Conservation (phyloP, 2,329 filamentous ascomycete genomes). For the Monilinia aucupariae region DNA sequence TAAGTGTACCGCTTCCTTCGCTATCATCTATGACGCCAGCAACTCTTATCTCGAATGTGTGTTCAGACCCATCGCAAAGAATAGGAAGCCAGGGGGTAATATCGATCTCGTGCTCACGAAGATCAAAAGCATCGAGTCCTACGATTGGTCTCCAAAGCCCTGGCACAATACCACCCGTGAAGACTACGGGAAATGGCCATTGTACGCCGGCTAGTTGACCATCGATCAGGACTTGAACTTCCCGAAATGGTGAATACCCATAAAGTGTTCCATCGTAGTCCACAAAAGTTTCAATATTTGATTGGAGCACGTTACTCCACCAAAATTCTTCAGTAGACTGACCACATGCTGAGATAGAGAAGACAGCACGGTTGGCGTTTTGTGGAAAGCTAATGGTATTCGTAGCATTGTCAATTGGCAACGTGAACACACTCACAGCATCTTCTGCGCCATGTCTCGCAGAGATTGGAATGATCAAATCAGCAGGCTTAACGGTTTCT, state of each 20-base stretch:
- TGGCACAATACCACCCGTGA: conserved; percentile 74
- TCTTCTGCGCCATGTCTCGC: conserved; percentile 45
- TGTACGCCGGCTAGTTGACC: conserved; percentile 65
- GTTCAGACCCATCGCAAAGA: conserved; percentile 58
- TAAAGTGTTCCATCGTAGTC: conserved; percentile 51
- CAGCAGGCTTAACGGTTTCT: conserved; percentile 46
- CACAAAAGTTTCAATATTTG: conserved; percentile 54
- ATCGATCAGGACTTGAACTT: conserved; percentile 73
- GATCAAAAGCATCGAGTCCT: conserved; percentile 72
- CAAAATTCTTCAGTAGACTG: conserved; percentile 78
- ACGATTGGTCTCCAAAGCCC: conserved; percentile 73
- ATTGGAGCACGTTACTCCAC: conserved; percentile 71
- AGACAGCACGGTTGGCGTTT: conserved; percentile 63
- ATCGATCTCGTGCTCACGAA: conserved; percentile 76
- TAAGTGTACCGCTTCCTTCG: conserved; percentile 44
- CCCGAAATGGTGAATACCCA: conserved; percentile 69
- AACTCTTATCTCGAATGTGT: conserved; percentile 64
- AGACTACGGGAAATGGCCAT: conserved; percentile 79
- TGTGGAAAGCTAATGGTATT: conserved; percentile 57
- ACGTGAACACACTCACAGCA: conserved; percentile 59
- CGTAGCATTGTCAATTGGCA: conserved; percentile 58
- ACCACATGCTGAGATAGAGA: conserved; percentile 72
- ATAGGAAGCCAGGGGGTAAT: conserved; percentile 70
- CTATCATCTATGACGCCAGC: conserved; percentile 56
- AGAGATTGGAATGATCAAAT: conserved; percentile 64